A percentile compares a stretch with the other conserved stretches of the same genome.
Conservation (phyloP, 1,284 basidiomycete species). For the Ustilago nuda region DNA sequence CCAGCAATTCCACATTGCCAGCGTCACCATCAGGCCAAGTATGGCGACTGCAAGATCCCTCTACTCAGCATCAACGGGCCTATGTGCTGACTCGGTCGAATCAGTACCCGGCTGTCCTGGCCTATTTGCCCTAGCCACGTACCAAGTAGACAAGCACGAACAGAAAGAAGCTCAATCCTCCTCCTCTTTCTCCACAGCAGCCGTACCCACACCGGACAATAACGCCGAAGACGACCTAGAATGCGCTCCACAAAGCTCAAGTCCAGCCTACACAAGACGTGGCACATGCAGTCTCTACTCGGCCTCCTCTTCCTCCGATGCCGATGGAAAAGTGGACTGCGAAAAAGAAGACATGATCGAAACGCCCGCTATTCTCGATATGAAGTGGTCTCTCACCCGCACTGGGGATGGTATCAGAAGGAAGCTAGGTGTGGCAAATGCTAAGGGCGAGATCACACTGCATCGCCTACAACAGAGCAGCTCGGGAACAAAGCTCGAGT, state of each 20-base stretch:
- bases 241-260: slow-evolving; percentile 4
- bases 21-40: not conserved
- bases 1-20: not conserved
- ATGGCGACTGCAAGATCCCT: slow-evolving; percentile 33
- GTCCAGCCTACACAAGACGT: slow-evolving; percentile 55
- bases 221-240: slow-evolving; percentile 16
- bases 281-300: slow-evolving; percentile 53
- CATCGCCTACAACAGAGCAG: slow-evolving; percentile 21
- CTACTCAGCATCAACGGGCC: slow-evolving; percentile 55
- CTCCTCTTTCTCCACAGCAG: slow-evolving; percentile 13
- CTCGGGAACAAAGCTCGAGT: slow-evolving; percentile 10
- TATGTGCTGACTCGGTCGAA: slow-evolving; percentile 66
- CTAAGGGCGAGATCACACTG: slow-evolving; percentile 46
- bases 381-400: slow-evolving; percentile 61
- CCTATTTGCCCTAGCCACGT: slow-evolving; percentile 66
- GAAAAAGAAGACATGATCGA: slow-evolving; percentile 34
- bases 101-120: slow-evolving; percentile 49
- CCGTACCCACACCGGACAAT: not conserved
- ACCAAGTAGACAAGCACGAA: slow-evolving; percentile 66
- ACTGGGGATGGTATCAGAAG: not conserved
- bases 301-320: slow-evolving; percentile 6
- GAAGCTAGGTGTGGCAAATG: slow-evolving; percentile 57
- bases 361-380: slow-evolving; percentile 65
- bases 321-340: slow-evolving; percentile 17
- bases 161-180: slow-evolving; percentile 25